phyloP scores from a whole-genome alignment of 257 asterid genomes.

The Misopates orontium region DNA sequence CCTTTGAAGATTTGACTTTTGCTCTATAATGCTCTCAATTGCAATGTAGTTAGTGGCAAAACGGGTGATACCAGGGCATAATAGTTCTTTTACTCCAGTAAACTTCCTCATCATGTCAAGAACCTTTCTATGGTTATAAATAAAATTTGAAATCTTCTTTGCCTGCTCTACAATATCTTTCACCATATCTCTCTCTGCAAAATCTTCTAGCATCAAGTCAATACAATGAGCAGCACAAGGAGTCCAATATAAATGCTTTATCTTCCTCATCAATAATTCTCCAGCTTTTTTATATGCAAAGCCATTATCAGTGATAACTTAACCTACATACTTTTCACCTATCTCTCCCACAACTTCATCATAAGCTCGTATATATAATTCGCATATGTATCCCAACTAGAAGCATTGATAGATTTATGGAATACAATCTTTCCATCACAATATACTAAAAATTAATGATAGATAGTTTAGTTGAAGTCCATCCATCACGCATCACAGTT shows the following conservation, averaged over 20 bases:
- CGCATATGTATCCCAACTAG: background rate
- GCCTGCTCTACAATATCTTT: too few relatives aligned
- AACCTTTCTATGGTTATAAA: background rate
- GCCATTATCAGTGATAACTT: background rate
- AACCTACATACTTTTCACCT: too few relatives aligned
- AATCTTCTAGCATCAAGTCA: too few relatives aligned
- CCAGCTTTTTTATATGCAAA: background rate
- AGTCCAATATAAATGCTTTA: background rate
- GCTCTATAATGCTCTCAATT: too few relatives aligned
- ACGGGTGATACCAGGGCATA: background rate
- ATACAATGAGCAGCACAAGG: too few relatives aligned
- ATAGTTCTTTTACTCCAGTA: background rate
- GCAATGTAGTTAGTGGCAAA: background rate
- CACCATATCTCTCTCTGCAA: too few relatives aligned
- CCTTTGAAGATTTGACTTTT: too few relatives aligned
- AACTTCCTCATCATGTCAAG: background rate
- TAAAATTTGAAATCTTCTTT: background rate
- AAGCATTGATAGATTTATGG: background rate
- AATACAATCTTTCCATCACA: background rate
- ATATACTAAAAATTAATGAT: background rate
- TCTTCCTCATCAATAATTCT: background rate
- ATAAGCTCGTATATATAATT: background rate
- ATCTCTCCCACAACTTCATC: background rate
- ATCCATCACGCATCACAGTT: too few relatives aligned
- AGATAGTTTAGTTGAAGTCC: background rate